Base-by-base conservation (phyloP, 495 filamentous ascomycete genomes). In the Xylaria flabelliformis region DNA sequence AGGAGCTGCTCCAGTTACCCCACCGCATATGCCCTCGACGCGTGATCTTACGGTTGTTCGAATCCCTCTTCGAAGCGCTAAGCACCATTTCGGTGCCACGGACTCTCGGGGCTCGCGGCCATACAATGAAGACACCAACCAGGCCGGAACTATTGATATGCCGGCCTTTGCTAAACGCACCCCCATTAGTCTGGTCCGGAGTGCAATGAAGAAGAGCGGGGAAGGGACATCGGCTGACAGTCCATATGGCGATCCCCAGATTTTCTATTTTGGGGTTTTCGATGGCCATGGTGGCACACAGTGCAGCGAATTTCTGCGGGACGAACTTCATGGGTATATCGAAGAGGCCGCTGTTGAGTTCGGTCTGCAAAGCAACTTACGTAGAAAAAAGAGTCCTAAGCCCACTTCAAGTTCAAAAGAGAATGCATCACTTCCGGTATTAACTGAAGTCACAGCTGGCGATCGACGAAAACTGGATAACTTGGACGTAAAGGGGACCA, bases 251-350 rank as follows among this genome's bases (percentile, higher is more conserved):
- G 94, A 97, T 79, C 94, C 94, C 9, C 94, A 97, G 77, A 92
- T 98, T 8, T 99, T 99, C 81, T 99, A 98, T 80, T 99, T 97
- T 82, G 94, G 88, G 3, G 90, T 98, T 0, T 99, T 98, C 76
- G 96, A 99, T 83, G 96, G 96, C 26, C 96, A 99, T 84, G 96
- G 96, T 26, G 96, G 96, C 21, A 87, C 84, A 42, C 93, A 98
- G 76, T 98, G 96, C 78, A 95, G 92, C 78, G 88, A 89, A 21
- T 98, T 97, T 73, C 81, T 98, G 64, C 90, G 91, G 70, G 92
- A 97, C 62, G 85, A 90, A 65, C 86, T 99, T 71, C 96, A 98
- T 80, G 88, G 90, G 21, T 97, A 97, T 77, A 90, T 99, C 55
- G 95, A 99, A 79, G 88, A 93, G 72, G 87, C 92, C 0, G 91